phyloP scores from a whole-genome alignment of 192 early-diverging fungal species.

The Helicostylum pulchrum region DNA sequence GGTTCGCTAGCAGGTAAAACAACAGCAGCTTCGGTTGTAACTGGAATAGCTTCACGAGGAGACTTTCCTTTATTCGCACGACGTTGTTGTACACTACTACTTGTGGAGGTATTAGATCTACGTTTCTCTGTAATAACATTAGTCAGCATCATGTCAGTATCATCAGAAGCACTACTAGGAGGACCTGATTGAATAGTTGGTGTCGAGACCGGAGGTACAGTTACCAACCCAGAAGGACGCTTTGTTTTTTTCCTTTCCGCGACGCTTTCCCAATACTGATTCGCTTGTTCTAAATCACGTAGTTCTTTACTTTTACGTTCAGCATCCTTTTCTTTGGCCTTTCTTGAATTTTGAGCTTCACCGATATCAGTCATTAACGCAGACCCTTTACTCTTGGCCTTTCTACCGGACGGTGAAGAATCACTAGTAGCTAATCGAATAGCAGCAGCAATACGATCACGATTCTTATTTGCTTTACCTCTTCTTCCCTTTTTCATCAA shows the following conservation, averaged over 20 bases:
- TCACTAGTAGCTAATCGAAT: constrained; percentile 39
- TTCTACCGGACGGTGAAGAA: constrained; percentile 27
- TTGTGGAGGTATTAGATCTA: not conserved
- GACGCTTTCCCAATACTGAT: constrained; percentile 35
- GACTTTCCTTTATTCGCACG: constrained; percentile 13
- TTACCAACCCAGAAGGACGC: too few species aligned
- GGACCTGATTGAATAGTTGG: not conserved
- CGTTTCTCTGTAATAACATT: not conserved
- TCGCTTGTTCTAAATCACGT: constrained; percentile 45
- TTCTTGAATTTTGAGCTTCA: constrained; percentile 42
- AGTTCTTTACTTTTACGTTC: constrained; percentile 44
- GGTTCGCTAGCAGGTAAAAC: not conserved
- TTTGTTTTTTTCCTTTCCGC: constrained; percentile 23
- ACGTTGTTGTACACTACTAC: not conserved
- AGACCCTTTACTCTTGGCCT: constrained; percentile 39
- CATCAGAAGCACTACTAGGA: not conserved
- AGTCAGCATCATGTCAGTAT: not conserved
- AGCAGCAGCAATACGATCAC: constrained; percentile 32
- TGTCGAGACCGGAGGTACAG: constrained; percentile 5
- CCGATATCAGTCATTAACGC: constrained; percentile 53
- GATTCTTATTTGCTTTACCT: constrained; percentile 50
- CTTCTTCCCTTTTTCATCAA: constrained; percentile 48
- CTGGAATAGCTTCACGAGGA: not conserved
- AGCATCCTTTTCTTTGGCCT: constrained; percentile 41
- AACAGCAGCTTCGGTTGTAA: not conserved